Percentiles rank a stretch among this genome's conserved stretches.
Conservation (phyloP, 2,329 filamentous ascomycete genomes). For the Scytalidium sp. region DNA sequence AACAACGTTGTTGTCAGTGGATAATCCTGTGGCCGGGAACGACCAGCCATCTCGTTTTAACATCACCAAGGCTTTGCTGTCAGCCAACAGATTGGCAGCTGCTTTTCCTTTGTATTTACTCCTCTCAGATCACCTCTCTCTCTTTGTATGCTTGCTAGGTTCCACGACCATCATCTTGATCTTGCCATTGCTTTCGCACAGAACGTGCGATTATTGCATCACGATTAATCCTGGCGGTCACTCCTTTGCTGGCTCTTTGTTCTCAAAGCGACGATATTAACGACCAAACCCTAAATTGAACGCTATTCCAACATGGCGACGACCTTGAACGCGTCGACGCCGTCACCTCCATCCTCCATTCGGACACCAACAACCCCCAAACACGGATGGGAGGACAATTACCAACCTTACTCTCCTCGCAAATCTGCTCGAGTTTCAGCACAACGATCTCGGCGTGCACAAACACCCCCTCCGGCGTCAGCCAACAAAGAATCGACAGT, state of each 20-base stretch:
- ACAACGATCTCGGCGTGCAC: constrained; percentile 43
- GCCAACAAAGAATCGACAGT: constrained; percentile 29
- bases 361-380: constrained; percentile 68
- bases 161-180: neutral
- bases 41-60: neutral
- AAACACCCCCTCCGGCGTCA: constrained; percentile 49
- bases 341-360: constrained; percentile 51
- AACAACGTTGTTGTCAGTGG: neutral
- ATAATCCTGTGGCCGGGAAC: neutral
- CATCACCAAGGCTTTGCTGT: neutral
- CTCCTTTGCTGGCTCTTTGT: neutral
- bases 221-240: neutral
- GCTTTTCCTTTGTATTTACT: neutral
- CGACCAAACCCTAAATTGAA: neutral
- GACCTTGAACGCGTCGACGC: constrained; percentile 45
- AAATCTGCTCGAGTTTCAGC: constrained; percentile 64
- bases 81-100: neutral
- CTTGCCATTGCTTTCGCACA: neutral
- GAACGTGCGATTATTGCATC: neutral
- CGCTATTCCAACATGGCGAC: constrained; percentile 22
- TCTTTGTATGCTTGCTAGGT: neutral
- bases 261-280: neutral
- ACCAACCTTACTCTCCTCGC: constrained; percentile 70
- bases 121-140: neutral
- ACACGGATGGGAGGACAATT: constrained; percentile 64